Evolutionary conservation across 2,329 filamentous ascomycete genomes (phyloP).

Genomic region (Westerdykella sp.): DNA sequence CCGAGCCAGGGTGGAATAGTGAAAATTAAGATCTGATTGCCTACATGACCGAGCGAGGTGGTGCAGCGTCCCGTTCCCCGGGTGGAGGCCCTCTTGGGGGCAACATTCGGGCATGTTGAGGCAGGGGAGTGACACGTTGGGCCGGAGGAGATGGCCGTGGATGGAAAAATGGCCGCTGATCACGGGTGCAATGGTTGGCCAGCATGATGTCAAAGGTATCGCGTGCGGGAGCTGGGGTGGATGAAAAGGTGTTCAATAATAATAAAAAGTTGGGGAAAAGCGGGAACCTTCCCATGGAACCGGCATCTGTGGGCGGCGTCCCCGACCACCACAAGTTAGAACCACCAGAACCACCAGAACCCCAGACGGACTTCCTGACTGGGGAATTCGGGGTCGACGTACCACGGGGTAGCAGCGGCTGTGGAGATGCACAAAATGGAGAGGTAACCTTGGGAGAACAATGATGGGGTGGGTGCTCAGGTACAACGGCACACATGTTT

Average conservation of each 20-base stretch:
- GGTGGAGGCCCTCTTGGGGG: not conserved
- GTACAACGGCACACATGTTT: no score
- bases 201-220: conserved; percentile 2
- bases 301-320: conserved; percentile 1
- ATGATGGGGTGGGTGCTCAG: no score
- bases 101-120: not conserved
- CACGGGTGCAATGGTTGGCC: conserved; percentile 6
- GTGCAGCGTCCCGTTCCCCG: conserved; percentile 9
- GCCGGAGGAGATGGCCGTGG: not conserved
- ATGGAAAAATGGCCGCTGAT: not conserved
- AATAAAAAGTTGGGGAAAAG: not conserved
- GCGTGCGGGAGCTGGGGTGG: conserved; percentile 3
- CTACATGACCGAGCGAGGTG: conserved; percentile 7
- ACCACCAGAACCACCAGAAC: conserved; percentile 5
- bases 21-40: conserved; percentile 10
- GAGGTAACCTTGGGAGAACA: not conserved
- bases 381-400: conserved; percentile 3
- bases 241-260: no score
- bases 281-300: not conserved
- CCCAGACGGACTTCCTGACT: not conserved
- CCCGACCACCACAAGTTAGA: no score
- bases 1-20: conserved; percentile 3
- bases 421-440: not conserved
- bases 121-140: not conserved
- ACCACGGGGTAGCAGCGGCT: not conserved